These are phyloP conservation scores for Lasiodiplodia citricola DNA, from an alignment of 2,329 filamentous ascomycete genomes.

Conservation along the genomic window DNA sequence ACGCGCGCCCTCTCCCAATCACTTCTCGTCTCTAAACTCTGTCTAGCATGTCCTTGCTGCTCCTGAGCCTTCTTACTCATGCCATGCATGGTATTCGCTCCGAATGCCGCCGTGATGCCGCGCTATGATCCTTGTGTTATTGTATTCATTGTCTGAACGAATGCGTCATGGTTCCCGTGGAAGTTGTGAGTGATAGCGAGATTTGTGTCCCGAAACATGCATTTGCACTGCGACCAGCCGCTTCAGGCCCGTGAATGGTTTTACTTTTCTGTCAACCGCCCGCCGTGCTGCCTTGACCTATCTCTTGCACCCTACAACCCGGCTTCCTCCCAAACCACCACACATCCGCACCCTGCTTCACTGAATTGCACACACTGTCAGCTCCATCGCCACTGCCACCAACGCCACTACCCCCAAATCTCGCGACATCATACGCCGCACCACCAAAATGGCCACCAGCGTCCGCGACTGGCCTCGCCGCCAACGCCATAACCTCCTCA, in stretches of 20 bases:
- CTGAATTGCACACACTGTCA: too few species aligned
- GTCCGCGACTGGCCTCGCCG: constrained; percentile 9
- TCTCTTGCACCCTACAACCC: neutral
- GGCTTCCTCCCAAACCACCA: neutral
- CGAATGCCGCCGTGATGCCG: neutral
- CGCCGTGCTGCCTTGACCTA: neutral
- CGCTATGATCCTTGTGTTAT: neutral
- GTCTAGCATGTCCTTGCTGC: neutral
- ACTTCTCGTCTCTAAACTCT: neutral
- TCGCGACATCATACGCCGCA: neutral
- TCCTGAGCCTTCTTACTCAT: neutral
- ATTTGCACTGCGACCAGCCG: neutral
- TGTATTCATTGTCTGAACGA: neutral
- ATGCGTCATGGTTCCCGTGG: neutral
- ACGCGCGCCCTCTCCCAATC: neutral
- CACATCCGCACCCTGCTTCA: too few species aligned
- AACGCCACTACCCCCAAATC: neutral
- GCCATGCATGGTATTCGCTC: neutral
- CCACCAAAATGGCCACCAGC: constrained; percentile 4
- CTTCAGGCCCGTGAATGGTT: neutral
- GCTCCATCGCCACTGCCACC: neutral
- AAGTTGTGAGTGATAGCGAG: neutral
- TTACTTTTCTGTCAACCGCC: neutral
- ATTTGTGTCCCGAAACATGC: neutral
- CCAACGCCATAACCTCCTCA: constrained; percentile 1